phyloP scores from a whole-genome alignment of 306 rosid genomes.

The Delonix regia region DNA sequence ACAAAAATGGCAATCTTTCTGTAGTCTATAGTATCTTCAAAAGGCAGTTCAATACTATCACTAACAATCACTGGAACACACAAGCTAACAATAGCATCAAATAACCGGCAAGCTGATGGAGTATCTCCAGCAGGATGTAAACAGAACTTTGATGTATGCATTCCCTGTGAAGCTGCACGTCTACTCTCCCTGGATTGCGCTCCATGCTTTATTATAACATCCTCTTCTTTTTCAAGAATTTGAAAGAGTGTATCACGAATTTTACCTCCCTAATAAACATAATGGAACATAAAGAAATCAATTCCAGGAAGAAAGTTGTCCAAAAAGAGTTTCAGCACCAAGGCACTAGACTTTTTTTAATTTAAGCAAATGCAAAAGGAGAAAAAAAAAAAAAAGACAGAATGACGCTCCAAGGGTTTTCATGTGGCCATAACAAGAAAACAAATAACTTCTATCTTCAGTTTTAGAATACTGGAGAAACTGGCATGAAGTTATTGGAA shows the following conservation, averaged over 20 bases:
- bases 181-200: constrained; percentile 91
- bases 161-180: constrained; percentile 89
- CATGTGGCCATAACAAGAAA: not conserved
- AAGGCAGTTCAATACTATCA: constrained; percentile 85
- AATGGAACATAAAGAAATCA: constrained; percentile 3
- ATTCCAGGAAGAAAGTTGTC: not conserved
- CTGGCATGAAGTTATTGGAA: not conserved
- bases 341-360: constrained; percentile 6
- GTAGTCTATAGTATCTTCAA: constrained; percentile 90
- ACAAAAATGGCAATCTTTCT: constrained; percentile 82
- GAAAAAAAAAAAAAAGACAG: not conserved
- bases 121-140: constrained; percentile 98
- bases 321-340: constrained; percentile 1
- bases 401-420: not conserved
- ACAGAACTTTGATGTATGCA: constrained; percentile 93
- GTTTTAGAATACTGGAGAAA: not conserved
- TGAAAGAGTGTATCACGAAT: constrained; percentile 82
- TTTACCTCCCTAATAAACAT: constrained; percentile 78
- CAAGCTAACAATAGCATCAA: constrained; percentile 93
- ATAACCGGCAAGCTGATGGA: constrained; percentile 95
- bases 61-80: constrained; percentile 90
- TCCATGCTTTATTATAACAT: constrained; percentile 84
- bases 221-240: constrained; percentile 73
- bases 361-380: constrained; percentile 11
- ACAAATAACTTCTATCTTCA: not conserved